A percentile compares a stretch with the other conserved stretches of the same genome.
These are phyloP conservation scores for Rhododendron simsii DNA, from an alignment of 148 eudicot species.

Conservation along the genomic window DNA sequence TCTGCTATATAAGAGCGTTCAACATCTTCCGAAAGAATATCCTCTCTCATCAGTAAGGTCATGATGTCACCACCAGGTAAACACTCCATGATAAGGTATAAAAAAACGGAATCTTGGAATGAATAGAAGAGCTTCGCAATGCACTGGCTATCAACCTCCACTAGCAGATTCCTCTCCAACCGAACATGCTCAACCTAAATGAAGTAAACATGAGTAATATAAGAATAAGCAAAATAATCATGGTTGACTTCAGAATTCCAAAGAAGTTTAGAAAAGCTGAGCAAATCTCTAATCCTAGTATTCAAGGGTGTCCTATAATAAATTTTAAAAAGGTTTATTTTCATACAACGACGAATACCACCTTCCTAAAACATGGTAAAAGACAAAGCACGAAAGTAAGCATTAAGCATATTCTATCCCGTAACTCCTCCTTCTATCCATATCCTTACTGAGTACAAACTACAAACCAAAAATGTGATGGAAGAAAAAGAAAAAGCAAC, in stretches of 20 bases:
- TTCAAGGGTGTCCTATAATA: not conserved
- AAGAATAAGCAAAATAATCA: not conserved
- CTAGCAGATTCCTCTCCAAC: conserved; percentile 72
- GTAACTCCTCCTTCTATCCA: not conserved
- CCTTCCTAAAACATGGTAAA: not conserved
- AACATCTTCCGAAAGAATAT: conserved; percentile 64
- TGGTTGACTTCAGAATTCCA: not conserved
- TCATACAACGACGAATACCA: not conserved
- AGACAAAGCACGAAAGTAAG: not conserved
- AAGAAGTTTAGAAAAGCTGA: not conserved
- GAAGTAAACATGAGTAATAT: not conserved
- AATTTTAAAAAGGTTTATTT: not conserved
- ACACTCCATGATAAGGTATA: conserved; percentile 80
- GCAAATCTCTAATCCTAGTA: not conserved
- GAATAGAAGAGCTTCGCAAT: conserved; percentile 72
- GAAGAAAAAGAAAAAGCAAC: not conserved
- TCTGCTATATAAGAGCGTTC: conserved; percentile 70
- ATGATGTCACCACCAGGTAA: conserved; percentile 80
- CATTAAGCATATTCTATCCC: not conserved
- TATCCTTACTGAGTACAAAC: not conserved
- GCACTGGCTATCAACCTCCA: conserved; percentile 71
- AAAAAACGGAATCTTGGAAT: conserved; percentile 61
- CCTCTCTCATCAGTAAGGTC: conserved; percentile 73
- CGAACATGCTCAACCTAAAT: conserved; percentile 75
- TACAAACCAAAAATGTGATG: not conserved